These are phyloP conservation scores for Ophiocordyceps camponoti-floridani DNA, from an alignment of 2,329 filamentous ascomycete species.

Conservation along the genomic window DNA sequence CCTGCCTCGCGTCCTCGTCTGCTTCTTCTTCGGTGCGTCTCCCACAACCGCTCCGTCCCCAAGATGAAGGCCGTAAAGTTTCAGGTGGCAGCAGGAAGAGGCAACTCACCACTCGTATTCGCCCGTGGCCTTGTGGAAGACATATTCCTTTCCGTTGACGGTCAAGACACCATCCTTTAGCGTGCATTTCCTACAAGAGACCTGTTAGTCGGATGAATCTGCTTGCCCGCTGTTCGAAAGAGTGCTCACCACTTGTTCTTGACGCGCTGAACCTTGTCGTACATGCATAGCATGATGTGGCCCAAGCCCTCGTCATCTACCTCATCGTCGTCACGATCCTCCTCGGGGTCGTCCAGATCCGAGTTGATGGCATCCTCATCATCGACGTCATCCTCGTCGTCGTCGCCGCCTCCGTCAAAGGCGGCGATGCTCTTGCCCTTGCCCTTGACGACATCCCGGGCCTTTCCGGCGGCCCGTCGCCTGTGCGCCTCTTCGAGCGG, in stretches of 20 bases:
- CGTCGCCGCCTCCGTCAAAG: slow-evolving; percentile 46
- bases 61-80: not conserved
- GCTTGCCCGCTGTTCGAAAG: not conserved
- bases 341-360: slow-evolving; percentile 87
- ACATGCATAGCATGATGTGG: slow-evolving; percentile 96
- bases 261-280: slow-evolving; percentile 96
- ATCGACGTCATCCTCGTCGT: slow-evolving; percentile 40
- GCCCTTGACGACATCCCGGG: slow-evolving; percentile 4
- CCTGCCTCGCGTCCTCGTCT: no score
- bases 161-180: slow-evolving; percentile 93
- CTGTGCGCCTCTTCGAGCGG: slow-evolving; percentile 41
- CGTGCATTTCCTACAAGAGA: slow-evolving; percentile 63
- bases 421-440: slow-evolving; percentile 21
- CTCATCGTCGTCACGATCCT: slow-evolving; percentile 66
- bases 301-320: slow-evolving; percentile 71
- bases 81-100: not conserved
- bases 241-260: slow-evolving; percentile 85
- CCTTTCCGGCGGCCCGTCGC: slow-evolving; percentile 5
- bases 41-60: no score
- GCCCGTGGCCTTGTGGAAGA: slow-evolving; percentile 93
- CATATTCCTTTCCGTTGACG: slow-evolving; percentile 85
- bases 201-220: not conserved
- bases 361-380: slow-evolving; percentile 98
- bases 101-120: slow-evolving; percentile 82
- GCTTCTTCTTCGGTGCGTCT: not conserved